Evolutionary conservation across 2,329 filamentous ascomycete species (phyloP).

Genomic region (Calonectria montana): DNA sequence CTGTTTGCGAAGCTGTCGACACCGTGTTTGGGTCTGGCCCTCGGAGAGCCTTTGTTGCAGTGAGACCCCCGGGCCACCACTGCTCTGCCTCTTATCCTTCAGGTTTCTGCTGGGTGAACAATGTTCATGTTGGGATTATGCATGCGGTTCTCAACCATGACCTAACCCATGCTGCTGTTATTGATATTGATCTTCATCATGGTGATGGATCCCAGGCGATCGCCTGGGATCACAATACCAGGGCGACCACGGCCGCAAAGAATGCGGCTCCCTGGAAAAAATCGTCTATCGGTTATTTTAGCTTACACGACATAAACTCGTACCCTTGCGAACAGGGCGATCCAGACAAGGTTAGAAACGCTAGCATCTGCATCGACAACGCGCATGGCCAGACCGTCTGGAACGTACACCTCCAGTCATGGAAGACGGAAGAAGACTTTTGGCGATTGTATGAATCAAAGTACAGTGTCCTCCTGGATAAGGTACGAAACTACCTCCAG

Average conservation of each 20-base stretch:
- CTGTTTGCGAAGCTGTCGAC: conserved; percentile 93
- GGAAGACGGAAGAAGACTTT: conserved; percentile 86
- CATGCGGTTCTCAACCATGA: conserved; percentile 87
- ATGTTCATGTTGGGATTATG: conserved; percentile 96
- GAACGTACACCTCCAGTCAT: conserved; percentile 94
- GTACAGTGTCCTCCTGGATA: conserved; percentile 82
- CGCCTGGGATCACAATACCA: conserved; percentile 88
- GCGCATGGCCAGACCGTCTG: conserved; percentile 94
- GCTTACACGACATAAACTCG: conserved; percentile 97
- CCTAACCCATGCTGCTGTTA: conserved; percentile 91
- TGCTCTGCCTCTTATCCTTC: conserved; percentile 91
- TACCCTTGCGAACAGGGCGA: conserved; percentile 97
- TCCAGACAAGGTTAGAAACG: conserved; percentile 90
- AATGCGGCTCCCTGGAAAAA: conserved; percentile 83
- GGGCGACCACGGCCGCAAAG: conserved; percentile 70
- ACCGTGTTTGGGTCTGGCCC: conserved; percentile 77
- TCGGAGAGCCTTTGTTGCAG: conserved; percentile 87
- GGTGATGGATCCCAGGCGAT: conserved; percentile 97
- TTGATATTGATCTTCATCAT: conserved; percentile 93
- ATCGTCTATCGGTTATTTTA: conserved; percentile 93
- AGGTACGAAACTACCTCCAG: conserved; percentile 81
- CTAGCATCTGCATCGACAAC: conserved; percentile 93
- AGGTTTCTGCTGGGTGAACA: conserved; percentile 99
- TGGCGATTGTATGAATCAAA: conserved; percentile 87
- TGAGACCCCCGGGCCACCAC: conserved; percentile 94